These are phyloP conservation scores for Chaetomium sp. DNA, from an alignment of 2,329 filamentous ascomycete genomes.

Conservation along the genomic window DNA sequence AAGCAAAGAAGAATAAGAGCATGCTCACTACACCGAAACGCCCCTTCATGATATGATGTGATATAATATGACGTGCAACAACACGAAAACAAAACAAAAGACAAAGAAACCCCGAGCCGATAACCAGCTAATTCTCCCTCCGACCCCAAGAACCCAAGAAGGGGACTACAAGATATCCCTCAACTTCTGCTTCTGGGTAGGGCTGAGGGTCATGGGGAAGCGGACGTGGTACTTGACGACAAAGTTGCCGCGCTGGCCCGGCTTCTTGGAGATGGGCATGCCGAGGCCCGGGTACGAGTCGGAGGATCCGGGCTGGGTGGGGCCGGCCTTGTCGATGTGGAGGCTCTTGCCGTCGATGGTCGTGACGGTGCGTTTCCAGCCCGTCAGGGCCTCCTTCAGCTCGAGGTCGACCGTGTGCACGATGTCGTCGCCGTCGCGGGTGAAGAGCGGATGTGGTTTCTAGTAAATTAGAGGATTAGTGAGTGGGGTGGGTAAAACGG, in stretches of 20 bases:
- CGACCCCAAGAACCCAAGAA: background rate
- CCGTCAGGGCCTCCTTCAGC: conserved; percentile 91
- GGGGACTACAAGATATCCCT: conserved; percentile 61
- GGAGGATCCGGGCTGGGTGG: conserved; percentile 80
- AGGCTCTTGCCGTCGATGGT: conserved; percentile 93
- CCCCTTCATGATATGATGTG: conserved; percentile 15
- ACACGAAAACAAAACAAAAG: background rate
- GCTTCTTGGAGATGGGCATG: conserved; percentile 94
- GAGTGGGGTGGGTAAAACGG: background rate
- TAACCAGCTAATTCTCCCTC: no score
- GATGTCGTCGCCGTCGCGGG: conserved; percentile 85
- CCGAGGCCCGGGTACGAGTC: conserved; percentile 84
- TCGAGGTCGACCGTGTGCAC: conserved; percentile 76
- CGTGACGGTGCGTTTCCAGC: conserved; percentile 87
- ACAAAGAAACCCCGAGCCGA: background rate
- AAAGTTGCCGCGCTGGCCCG: conserved; percentile 80
- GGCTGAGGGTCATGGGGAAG: conserved; percentile 78
- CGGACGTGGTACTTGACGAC: conserved; percentile 89
- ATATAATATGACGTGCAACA: background rate
- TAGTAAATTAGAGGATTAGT: conserved; percentile 56
- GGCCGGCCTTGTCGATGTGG: conserved; percentile 75
- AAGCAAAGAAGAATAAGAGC: background rate
- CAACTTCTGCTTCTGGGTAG: conserved; percentile 76
- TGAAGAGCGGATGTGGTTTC: conserved; percentile 86
- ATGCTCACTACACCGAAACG: conserved; percentile 5